Conservation (phyloP, 1,139 yeast genomes). For the Geotrichum klebahnii region DNA sequence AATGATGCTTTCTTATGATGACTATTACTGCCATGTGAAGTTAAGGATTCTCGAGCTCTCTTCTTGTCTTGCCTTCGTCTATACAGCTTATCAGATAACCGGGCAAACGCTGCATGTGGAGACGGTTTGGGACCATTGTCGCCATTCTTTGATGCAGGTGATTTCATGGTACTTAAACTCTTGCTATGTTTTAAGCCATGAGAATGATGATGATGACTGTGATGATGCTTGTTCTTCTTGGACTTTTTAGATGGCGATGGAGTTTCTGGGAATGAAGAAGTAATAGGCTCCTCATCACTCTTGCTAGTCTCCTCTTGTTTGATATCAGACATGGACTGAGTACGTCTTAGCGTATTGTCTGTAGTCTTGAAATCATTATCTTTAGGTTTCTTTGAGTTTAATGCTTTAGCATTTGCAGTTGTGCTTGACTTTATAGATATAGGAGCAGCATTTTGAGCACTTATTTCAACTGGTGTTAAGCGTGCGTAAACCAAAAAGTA, state of each 20-base stretch:
- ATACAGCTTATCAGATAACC: conserved; percentile 14
- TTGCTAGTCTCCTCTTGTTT: neutral
- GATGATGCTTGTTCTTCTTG: conserved; percentile 3
- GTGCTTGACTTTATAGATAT: conserved; percentile 5
- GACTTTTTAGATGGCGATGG: neutral
- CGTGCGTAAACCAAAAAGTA: conserved; percentile 77
- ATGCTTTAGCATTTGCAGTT: neutral
- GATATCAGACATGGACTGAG: conserved; percentile 5
- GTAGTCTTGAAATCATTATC: neutral
- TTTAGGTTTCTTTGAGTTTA: neutral
- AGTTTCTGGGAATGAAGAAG: neutral
- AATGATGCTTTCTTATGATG: neutral
- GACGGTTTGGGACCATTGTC: conserved; percentile 2
- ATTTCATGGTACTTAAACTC: conserved; percentile 1
- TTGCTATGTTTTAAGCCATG: conserved; percentile 1
- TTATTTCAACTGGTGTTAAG: conserved; percentile 25
- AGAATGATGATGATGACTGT: neutral
- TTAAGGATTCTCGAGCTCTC: conserved; percentile 1
- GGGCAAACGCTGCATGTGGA: conserved; percentile 16
- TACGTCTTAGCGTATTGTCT: conserved; percentile 6
- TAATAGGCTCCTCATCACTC: neutral
- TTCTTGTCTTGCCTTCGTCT: conserved; percentile 11
- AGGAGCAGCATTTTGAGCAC: neutral
- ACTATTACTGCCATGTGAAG: neutral
- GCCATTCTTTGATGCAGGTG: neutral